Percentiles rank a stretch among this genome's conserved stretches.
phyloP scores from a whole-genome alignment of 306 rosid species.

The Purshia tridentata region DNA sequence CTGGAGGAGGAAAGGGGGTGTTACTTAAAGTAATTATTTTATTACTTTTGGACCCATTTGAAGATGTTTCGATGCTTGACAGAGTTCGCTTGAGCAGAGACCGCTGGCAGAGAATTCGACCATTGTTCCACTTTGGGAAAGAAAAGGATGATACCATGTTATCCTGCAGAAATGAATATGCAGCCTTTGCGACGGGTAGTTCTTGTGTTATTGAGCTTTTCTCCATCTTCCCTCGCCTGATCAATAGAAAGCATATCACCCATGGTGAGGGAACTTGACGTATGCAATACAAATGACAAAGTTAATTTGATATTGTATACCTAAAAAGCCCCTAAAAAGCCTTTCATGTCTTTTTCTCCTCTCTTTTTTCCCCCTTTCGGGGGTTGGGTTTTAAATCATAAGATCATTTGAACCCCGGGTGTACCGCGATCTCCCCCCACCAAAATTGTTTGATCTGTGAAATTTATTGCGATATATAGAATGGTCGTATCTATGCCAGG shows the following conservation, averaged over 20 bases:
- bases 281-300: background rate
- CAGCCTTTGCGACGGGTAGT: conserved; percentile 71
- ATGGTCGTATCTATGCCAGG: background rate
- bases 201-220: conserved; percentile 49
- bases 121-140: conserved; percentile 82
- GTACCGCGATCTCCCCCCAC: too few species aligned
- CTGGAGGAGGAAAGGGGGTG: conserved; percentile 42
- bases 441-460: background rate
- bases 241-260: conserved; percentile 31
- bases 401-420: too few species aligned
- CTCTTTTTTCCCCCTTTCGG: background rate
- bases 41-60: conserved; percentile 40
- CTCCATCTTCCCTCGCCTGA: conserved; percentile 85
- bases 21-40: conserved; percentile 56
- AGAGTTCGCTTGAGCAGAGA: conserved; percentile 73
- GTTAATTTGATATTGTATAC: too few species aligned
- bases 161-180: conserved; percentile 70
- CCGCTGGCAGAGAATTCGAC: conserved; percentile 82
- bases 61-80: conserved; percentile 51
- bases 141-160: conserved; percentile 50
- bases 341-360: background rate
- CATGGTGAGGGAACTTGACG: background rate
- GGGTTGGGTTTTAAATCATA: too few species aligned
- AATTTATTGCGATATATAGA: background rate
- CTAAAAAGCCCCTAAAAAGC: background rate